These are phyloP conservation scores for Sisymbrium irio DNA, from an alignment of 345 rosid species.

Conservation along the genomic window DNA sequence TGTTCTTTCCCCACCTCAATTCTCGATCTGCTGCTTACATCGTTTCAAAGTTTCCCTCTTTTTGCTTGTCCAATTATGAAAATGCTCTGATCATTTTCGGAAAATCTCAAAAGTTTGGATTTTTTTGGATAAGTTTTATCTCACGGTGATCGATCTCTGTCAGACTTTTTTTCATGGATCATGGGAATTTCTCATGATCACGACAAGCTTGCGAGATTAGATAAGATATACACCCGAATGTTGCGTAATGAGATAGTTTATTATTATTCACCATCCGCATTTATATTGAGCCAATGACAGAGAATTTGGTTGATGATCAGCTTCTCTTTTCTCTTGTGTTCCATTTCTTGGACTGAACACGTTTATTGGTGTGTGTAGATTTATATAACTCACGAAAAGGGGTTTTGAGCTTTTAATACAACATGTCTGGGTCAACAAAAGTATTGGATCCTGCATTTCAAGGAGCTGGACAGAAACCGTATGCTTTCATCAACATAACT, in stretches of 20 bases:
- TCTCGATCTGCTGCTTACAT: conserved; percentile 8
- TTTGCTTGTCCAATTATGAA: neutral
- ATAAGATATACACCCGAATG: neutral
- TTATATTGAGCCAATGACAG: neutral
- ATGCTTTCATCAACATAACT: conserved; percentile 44
- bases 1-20: neutral
- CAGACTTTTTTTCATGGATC: neutral
- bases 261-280: neutral
- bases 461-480: conserved; percentile 93
- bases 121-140: neutral
- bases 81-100: conserved; percentile 12
- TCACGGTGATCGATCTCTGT: neutral
- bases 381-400: neutral
- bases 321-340: neutral
- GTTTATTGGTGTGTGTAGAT: conserved; percentile 3
- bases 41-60: neutral
- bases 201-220: neutral
- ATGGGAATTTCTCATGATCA: neutral
- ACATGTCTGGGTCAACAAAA: conserved; percentile 81
- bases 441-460: conserved; percentile 92
- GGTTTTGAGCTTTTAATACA: neutral
- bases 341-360: neutral
- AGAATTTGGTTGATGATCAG: neutral
- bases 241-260: neutral
- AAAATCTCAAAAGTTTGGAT: neutral